Conservation (phyloP, 1,139 yeast genomes). For the Entelexis paramagnoliae region DNA sequence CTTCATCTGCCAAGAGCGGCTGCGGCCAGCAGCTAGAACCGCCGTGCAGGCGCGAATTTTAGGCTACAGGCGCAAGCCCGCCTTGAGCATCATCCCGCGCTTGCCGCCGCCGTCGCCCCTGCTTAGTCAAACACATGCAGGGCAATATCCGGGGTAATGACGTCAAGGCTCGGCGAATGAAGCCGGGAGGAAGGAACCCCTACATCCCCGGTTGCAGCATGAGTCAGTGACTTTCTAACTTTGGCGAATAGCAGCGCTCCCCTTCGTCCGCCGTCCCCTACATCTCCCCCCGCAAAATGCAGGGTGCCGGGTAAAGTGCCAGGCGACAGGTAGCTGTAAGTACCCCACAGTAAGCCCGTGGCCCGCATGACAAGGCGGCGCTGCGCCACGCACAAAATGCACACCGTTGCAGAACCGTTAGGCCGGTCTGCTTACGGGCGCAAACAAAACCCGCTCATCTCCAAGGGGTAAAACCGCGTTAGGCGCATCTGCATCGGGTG, state of each 20-base stretch:
- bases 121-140: neutral
- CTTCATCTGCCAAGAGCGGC: neutral
- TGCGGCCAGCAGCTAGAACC: too few relatives aligned
- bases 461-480: too few relatives aligned
- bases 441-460: too few relatives aligned
- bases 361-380: neutral
- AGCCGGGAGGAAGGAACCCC: neutral
- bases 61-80: too few relatives aligned
- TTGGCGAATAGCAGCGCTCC: neutral
- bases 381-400: neutral
- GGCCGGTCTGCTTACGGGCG: too few relatives aligned
- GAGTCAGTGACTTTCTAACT: neutral
- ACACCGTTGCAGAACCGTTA: too few relatives aligned
- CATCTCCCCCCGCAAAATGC: neutral
- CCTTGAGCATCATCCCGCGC: too few relatives aligned
- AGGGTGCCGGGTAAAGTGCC: neutral
- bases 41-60: too few relatives aligned
- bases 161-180: neutral
- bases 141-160: conserved; percentile 4
- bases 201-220: neutral
- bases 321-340: neutral
- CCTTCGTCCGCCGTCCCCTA: neutral
- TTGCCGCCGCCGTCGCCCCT: neutral
- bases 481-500: neutral
- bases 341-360: neutral